Evolutionary conservation across 73 alveolate genomes (phyloP).

Genomic region (Paramecium sexaurelia): DNA sequence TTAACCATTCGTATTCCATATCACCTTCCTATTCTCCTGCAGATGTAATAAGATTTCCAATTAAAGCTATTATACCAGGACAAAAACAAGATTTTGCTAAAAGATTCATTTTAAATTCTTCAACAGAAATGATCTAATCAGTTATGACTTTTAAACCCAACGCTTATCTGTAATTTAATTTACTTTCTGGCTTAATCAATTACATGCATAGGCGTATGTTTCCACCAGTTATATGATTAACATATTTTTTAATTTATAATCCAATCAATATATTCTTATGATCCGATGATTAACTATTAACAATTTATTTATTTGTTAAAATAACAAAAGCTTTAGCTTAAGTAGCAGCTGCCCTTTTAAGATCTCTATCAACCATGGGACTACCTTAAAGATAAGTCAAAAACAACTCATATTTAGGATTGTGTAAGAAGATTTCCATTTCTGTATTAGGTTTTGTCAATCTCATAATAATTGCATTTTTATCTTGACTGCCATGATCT

Average conservation of each 20-base stretch:
- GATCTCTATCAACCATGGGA: conserved; percentile 71
- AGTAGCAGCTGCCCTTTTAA: conserved; percentile 87
- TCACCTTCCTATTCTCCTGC: conserved; percentile 85
- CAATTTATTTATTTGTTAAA: conserved; percentile 89
- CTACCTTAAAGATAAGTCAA: conserved; percentile 87
- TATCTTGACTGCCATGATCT: conserved; percentile 94
- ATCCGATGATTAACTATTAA: conserved; percentile 90
- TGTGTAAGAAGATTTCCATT: conserved; percentile 87
- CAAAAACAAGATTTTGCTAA: conserved; percentile 94
- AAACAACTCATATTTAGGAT: conserved; percentile 85
- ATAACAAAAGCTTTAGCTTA: conserved; percentile 89
- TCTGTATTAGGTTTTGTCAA: conserved; percentile 89
- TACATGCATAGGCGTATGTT: conserved; percentile 88
- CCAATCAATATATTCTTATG: conserved; percentile 93
- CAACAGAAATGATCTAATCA: conserved; percentile 84
- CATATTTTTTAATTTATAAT: conserved; percentile 88
- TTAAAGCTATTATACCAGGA: conserved; percentile 94
- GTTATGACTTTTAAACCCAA: conserved; percentile 70
- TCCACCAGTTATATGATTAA: conserved; percentile 78
- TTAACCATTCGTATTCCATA: conserved; percentile 86
- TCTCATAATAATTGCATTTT: conserved; percentile 89
- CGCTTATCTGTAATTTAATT: conserved; percentile 85
- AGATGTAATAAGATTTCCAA: conserved; percentile 86
- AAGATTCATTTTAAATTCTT: conserved; percentile 75
- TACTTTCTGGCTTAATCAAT: conserved; percentile 94